These are phyloP conservation scores for Russula vinacea DNA, from an alignment of 768 basidiomycete species.

Conservation along the genomic window DNA sequence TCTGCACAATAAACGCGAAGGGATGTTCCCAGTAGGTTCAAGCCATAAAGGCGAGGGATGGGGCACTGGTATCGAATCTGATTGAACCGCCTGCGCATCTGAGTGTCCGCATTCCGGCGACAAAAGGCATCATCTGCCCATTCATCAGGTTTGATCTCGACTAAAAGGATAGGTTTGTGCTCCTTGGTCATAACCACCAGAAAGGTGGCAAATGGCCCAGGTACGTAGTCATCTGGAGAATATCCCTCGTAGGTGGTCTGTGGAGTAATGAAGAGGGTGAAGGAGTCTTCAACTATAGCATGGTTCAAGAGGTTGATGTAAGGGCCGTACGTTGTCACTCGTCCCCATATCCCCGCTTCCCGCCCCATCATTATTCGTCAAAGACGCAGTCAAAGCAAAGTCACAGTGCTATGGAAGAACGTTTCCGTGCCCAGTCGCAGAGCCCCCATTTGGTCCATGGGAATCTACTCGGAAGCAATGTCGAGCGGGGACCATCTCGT, in stretches of 20 bases:
- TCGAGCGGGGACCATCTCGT: too few relatives aligned
- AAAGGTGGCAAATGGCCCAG: neutral
- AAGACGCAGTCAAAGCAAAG: too few relatives aligned
- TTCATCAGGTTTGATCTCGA: neutral
- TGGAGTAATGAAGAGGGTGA: neutral
- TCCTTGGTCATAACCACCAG: neutral
- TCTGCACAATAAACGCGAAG: constrained; percentile 10
- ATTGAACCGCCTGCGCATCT: constrained; percentile 2
- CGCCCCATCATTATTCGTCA: too few relatives aligned
- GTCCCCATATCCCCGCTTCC: too few relatives aligned
- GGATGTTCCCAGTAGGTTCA: constrained; percentile 10
- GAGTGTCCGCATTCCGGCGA: neutral
- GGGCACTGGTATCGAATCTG: neutral
- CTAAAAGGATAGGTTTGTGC: neutral
- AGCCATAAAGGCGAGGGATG: constrained; percentile 11
- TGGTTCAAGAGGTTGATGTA: constrained; percentile 8
- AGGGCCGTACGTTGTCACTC: too few relatives aligned
- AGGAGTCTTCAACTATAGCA: neutral
- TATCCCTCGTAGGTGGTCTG: neutral
- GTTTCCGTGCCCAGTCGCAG: too few relatives aligned
- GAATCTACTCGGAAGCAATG: too few relatives aligned
- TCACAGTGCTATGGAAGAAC: too few relatives aligned
- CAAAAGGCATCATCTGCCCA: neutral
- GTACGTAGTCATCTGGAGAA: neutral
- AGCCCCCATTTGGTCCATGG: too few relatives aligned